phyloP scores from a whole-genome alignment of 306 rosid genomes.

The Ormosia semicastrata region DNA sequence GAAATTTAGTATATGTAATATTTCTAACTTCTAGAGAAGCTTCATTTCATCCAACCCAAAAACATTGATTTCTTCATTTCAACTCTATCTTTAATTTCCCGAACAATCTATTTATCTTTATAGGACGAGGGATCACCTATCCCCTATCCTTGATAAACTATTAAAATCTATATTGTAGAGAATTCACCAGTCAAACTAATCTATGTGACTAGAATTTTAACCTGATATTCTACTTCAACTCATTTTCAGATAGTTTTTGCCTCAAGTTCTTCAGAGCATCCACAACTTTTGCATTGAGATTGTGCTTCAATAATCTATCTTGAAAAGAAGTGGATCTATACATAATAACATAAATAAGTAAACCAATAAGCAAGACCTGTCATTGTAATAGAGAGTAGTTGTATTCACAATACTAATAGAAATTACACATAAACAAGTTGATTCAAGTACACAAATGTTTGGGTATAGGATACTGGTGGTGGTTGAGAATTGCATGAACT shows the following conservation, averaged over 20 bases:
- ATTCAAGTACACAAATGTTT: background rate
- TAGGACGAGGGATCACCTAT: too few species aligned
- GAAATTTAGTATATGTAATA: too few species aligned
- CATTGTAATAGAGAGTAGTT: background rate
- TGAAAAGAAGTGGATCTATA: constrained; percentile 76
- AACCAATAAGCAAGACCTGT: constrained; percentile 18
- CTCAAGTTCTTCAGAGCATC: constrained; percentile 79
- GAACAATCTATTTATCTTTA: too few species aligned
- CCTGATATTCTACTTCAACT: constrained; percentile 41
- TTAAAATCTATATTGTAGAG: too few species aligned
- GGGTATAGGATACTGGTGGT: background rate
- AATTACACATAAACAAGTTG: background rate
- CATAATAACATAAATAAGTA: constrained; percentile 22
- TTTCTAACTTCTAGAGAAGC: too few species aligned
- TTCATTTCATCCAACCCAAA: too few species aligned
- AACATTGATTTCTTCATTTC: too few species aligned
- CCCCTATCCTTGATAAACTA: too few species aligned
- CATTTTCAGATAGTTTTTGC: constrained; percentile 59
- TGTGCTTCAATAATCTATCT: constrained; percentile 81
- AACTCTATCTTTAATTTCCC: too few species aligned
- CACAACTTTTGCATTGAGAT: constrained; percentile 84
- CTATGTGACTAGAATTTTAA: background rate
- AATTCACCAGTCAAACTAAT: background rate
- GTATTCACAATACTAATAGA: background rate
- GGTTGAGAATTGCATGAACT: background rate